Conservation (phyloP, 345 rosid species). For the Combretum micranthum region DNA sequence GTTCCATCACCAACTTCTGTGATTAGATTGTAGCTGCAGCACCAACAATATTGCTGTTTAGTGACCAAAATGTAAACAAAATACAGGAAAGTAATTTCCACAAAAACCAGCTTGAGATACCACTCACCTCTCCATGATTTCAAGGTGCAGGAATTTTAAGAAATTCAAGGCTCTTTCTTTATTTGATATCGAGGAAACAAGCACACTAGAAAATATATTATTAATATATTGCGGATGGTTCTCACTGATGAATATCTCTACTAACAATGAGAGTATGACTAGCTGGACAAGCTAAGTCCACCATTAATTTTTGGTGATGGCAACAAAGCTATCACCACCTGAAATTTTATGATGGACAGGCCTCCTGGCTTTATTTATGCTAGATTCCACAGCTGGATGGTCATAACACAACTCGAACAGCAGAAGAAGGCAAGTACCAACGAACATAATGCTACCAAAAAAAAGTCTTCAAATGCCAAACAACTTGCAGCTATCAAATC, state of each 20-base stretch:
- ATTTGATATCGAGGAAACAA: slow-evolving; percentile 5
- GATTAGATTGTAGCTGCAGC: slow-evolving; percentile 15
- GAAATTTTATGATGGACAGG: slow-evolving; percentile 28
- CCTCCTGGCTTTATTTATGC: slow-evolving; percentile 41
- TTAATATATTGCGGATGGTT: slow-evolving; percentile 1
- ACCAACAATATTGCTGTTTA: not conserved
- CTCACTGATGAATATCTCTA: not conserved
- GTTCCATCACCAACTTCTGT: slow-evolving; percentile 95
- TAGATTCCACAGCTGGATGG: slow-evolving; percentile 30
- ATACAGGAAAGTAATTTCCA: not conserved
- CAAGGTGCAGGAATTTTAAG: not conserved
- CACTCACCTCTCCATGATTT: slow-evolving; percentile 11
- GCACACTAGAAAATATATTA: not conserved
- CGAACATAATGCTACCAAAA: slow-evolving; percentile 37
- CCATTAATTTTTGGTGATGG: slow-evolving; percentile 8
- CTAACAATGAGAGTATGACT: not conserved
- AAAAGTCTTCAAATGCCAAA: slow-evolving; percentile 5
- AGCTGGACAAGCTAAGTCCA: slow-evolving; percentile 8
- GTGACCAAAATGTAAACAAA: not conserved
- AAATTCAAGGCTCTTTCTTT: slow-evolving; percentile 8
- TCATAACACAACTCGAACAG: slow-evolving; percentile 19
- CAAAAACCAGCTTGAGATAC: not conserved
- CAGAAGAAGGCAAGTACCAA: slow-evolving; percentile 16
- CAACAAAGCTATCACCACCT: slow-evolving; percentile 14
- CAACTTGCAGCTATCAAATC: no score